These are phyloP conservation scores for Talaromyces sp. DNA, from an alignment of 2,329 filamentous ascomycete species.

Conservation along the genomic window DNA sequence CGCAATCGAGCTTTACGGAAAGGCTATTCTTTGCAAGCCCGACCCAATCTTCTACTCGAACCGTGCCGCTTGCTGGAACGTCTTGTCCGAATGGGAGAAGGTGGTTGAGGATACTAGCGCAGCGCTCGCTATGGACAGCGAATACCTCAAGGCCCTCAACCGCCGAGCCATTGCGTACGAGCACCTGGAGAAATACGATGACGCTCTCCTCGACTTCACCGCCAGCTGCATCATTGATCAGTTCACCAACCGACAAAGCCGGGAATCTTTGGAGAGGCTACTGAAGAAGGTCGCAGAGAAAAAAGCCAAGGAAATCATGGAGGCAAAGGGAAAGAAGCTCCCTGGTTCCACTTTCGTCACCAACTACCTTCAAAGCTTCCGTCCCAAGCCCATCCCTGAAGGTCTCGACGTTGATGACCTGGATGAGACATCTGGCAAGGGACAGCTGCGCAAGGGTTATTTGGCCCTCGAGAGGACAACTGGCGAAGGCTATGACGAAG, in stretches of 20 bases:
- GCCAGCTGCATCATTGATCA: constrained; percentile 98
- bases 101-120: constrained; percentile 96
- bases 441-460: constrained; percentile 78
- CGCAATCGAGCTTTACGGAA: constrained; percentile 91
- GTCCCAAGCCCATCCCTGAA: constrained; percentile 69
- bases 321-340: constrained; percentile 73
- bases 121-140: constrained; percentile 84
- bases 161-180: constrained; percentile 95
- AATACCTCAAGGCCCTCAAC: constrained; percentile 98
- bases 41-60: constrained; percentile 99
- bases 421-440: constrained; percentile 71
- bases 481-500: constrained; percentile 85
- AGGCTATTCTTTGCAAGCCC: constrained; percentile 93
- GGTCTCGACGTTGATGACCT: constrained; percentile 83
- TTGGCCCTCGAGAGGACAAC: constrained; percentile 79
- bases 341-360: constrained; percentile 95
- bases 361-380: constrained; percentile 99
- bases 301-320: constrained; percentile 85
- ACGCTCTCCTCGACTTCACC: constrained; percentile 94
- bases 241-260: constrained; percentile 86
- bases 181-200: constrained; percentile 82
- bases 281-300: constrained; percentile 95
- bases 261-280: constrained; percentile 83
- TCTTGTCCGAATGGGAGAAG: constrained; percentile 86
- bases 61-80: constrained; percentile 94